Evolutionary conservation across 2,329 filamentous ascomycete genomes (phyloP), one percentile per base, ranked within the genome.

Genomic region (Coniochaeta hoffmannii): DNA sequence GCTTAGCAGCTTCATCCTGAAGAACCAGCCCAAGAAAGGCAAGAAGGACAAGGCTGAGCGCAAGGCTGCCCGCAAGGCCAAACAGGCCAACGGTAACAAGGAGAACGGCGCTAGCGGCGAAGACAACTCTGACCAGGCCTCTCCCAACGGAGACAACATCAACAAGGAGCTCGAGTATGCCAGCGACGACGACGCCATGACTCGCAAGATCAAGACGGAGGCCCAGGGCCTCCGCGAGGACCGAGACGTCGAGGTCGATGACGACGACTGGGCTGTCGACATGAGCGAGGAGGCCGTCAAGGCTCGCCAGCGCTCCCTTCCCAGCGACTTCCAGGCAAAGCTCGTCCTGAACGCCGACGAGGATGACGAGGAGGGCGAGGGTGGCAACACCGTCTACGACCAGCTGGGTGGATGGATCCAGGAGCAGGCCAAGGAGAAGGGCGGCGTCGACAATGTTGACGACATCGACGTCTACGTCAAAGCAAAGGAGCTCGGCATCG

Each of bases 31-130:
- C 65, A 86, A 84, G 75, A 96, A 96, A 79, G 90, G 90, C 74
- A 97, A 97, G 83, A 96, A 96, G 76, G 90, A 97, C 80, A 97
- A 96, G 81, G 88, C 90, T 55, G 89, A 85, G 70, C 82, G 89
- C 73, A 95, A 94, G 79, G 94, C 94, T 71, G 88, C 90, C 67
- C 90, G 91, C 70, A 91, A 88, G 73, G 91, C 92, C 64, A 93
- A 90, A n/a, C n/a, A n/a, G 78, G 88, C 90, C 73, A 85, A 84
- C 67, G 81, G 80, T 58, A 80, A 80, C 65, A 81, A 83, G 61
- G 76, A 69, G 58, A 73, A 69, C 32, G 87, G 85, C 55, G 85
- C 86, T 61, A 87, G 80, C 59, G 86, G 88, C 61, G 74, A 78
- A 55, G 85, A 82, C 46, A 60, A 55, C 60, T 63, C 63, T 12